Percentiles rank a stretch among this genome's conserved stretches.
phyloP scores from a whole-genome alignment of 2,329 filamentous ascomycete species.

The Trichophaea hybrida region DNA sequence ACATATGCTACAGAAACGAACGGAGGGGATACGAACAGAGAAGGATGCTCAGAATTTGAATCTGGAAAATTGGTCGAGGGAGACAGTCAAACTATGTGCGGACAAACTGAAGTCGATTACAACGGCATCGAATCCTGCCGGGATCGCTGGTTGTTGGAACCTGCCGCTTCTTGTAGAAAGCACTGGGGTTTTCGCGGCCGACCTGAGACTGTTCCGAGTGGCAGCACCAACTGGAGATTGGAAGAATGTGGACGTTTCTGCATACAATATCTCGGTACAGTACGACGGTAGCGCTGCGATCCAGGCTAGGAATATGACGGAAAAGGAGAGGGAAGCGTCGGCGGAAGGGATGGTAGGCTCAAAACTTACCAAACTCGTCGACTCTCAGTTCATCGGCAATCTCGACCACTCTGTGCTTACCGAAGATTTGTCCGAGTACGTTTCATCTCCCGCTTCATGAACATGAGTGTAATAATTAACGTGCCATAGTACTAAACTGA shows the following conservation, averaged over 20 bases:
- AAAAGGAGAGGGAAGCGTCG: conserved; percentile 22
- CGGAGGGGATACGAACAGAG: conserved; percentile 28
- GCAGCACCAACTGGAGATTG: conserved; percentile 42
- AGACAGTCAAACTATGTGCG: conserved; percentile 46
- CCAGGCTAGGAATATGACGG: conserved; percentile 19
- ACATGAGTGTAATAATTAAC: conserved; percentile 1
- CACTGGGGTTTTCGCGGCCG: conserved; percentile 60
- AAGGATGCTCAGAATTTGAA: conserved; percentile 31
- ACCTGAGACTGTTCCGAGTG: conserved; percentile 59
- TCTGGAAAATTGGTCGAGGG: conserved; percentile 42
- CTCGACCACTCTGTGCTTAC: conserved; percentile 46
- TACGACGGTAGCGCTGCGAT: conserved; percentile 33
- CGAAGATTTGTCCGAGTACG: conserved; percentile 25
- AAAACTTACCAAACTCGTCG: conserved; percentile 36
- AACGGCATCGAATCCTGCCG: conserved; percentile 55
- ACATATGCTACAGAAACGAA: conserved; percentile 24
- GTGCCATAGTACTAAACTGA: conserved; percentile 34
- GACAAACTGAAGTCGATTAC: conserved; percentile 42
- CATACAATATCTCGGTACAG: conserved; percentile 33
- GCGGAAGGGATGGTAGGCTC: conserved; percentile 23
- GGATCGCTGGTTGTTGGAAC: conserved; percentile 72
- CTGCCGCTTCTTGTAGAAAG: conserved; percentile 52
- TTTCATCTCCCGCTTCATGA: background rate
- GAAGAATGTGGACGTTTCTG: conserved; percentile 31
- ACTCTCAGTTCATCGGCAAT: conserved; percentile 54